A percentile compares a stretch with the other conserved stretches of the same genome.
These are phyloP conservation scores for Podaxis sp. DNA, from an alignment of 768 basidiomycete species.

Conservation along the genomic window DNA sequence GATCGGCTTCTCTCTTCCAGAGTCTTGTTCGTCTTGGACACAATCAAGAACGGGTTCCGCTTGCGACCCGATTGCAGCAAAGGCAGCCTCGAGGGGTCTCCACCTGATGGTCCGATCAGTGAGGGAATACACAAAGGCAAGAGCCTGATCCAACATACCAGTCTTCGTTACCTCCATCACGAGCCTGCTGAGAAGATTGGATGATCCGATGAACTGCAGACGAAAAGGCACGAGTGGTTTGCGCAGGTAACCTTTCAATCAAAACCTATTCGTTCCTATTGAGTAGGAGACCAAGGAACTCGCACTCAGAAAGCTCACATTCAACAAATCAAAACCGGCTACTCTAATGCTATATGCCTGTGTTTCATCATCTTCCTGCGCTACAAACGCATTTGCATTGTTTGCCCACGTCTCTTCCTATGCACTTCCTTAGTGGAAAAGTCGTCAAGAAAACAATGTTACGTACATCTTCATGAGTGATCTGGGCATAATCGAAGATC, in stretches of 20 bases:
- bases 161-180: conserved; percentile 49
- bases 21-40: conserved; percentile 70
- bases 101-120: conserved; percentile 52
- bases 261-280: conserved; percentile 38
- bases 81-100: conserved; percentile 82
- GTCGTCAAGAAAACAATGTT: neutral
- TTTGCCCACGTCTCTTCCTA: conserved; percentile 90
- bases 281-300: neutral
- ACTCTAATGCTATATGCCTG: conserved; percentile 78
- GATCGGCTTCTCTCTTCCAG: conserved; percentile 59
- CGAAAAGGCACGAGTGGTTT: conserved; percentile 52
- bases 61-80: conserved; percentile 80
- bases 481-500: conserved; percentile 73
- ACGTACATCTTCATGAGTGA: conserved; percentile 86
- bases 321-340: conserved; percentile 79
- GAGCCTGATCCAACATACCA: conserved; percentile 46
- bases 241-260: conserved; percentile 47
- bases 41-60: conserved; percentile 72
- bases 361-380: conserved; percentile 92
- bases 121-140: neutral
- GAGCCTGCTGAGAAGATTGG: conserved; percentile 46
- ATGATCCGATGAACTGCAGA: conserved; percentile 51
- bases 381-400: conserved; percentile 89
- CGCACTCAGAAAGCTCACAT: conserved; percentile 36
- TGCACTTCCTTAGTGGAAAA: conserved; percentile 1